Base-by-base conservation (phyloP, 305 asterid genomes). In the Fraxinus greggii region DNA sequence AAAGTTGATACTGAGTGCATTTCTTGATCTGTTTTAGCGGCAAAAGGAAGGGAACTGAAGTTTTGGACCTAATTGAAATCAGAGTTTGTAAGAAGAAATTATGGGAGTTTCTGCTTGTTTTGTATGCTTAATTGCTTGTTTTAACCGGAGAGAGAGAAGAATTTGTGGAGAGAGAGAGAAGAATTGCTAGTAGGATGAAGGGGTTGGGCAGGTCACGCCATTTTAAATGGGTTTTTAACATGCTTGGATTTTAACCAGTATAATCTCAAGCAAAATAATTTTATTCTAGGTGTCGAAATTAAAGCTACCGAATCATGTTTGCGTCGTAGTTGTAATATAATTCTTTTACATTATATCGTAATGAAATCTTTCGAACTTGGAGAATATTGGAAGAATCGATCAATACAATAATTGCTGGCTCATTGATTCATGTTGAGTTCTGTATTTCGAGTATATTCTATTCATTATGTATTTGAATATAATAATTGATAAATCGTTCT, bases 131-230 rank as follows among this genome's bases (percentile, higher is more conserved):
- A 61, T 36, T 42, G 45, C 61, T 72, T 38, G 10, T 40, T 45
- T 72, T 26, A 63, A 63, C 32, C 12, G 70, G 31, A 61, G 70
- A 8, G 17, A 61, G 0, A 61, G 61, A 35, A 35, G 38, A 35
- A 35, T 35, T 35, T 1, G 40, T 35, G 40, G 65, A 54, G 75
- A 78, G 48, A 78, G 45, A 59, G 28, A 45, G 31, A 10, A 35
- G 23, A 38, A 80, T 78, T 77, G 72, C 45, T n/a, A 10, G 80
- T 10, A 63, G 33, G 83, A 73, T 67, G 80, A 80, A 84, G 67
- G 32, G 48, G 63, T 78, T 78, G 72, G 80, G 42, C 23, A 70
- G 33, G 33, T 80, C 75, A 28, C 38, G 54, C n/a, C 72, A 77
- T 36, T 23, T 36, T 26, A 72, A 21, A n/a, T 31, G 23, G 67